Conservation (phyloP, 768 basidiomycete species). For the Podaxis pistillaris region DNA sequence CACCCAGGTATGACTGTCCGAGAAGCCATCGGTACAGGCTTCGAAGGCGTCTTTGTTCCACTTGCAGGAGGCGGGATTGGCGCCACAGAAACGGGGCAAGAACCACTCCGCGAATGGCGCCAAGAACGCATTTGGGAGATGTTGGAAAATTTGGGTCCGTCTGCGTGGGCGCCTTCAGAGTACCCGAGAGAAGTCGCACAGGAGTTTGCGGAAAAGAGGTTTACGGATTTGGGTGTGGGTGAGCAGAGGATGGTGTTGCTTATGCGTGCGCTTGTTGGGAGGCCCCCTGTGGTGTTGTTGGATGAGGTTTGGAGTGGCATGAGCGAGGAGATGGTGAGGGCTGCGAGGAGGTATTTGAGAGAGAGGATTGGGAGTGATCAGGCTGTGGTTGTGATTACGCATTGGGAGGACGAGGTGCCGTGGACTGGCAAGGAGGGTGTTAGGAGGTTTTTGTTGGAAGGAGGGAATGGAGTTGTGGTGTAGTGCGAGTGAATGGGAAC, state of each 20-base stretch:
- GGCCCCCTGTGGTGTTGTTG: conserved; percentile 72
- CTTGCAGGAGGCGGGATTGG: conserved; percentile 41
- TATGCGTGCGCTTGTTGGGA: conserved; percentile 80
- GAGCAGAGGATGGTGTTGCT: conserved; percentile 83
- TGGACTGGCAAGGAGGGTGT: conserved; percentile 64
- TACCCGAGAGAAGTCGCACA: neutral
- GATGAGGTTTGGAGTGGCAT: conserved; percentile 96
- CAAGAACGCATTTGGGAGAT: conserved; percentile 47
- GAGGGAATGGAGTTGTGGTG: conserved; percentile 23
- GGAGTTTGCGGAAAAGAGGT: conserved; percentile 46
- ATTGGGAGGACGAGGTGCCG: conserved; percentile 91
- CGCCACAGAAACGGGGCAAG: conserved; percentile 29
- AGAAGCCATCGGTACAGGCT: conserved; percentile 86
- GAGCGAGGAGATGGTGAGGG: conserved; percentile 73
- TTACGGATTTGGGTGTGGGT: conserved; percentile 65
- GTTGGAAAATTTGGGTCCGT: conserved; percentile 62
- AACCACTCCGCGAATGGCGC: conserved; percentile 33
- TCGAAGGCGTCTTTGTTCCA: conserved; percentile 79
- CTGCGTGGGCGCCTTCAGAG: conserved; percentile 36
- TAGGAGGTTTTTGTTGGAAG: conserved; percentile 31
- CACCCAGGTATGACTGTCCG: conserved; percentile 59
- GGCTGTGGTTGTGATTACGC: conserved; percentile 82
- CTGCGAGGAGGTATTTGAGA: conserved; percentile 61
- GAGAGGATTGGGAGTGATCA: conserved; percentile 55
- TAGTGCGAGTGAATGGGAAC: no score